Conservation (phyloP, 352 stramenopile species). For the Pilasporangium apinafurcum region DNA sequence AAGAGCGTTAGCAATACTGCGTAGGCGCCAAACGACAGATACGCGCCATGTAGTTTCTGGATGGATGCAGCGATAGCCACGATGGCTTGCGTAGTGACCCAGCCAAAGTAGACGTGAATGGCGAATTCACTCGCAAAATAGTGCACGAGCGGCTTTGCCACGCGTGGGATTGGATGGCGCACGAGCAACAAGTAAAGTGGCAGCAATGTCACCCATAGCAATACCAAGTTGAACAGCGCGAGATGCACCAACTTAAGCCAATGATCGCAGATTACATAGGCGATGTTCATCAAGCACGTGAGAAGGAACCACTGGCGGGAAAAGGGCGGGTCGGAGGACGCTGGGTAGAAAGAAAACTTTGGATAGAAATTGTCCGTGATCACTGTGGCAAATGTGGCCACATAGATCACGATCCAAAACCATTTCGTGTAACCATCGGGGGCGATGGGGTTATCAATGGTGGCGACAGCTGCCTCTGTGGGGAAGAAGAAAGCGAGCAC, state of each 20-base stretch:
- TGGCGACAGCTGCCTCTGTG: background rate
- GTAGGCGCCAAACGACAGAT: conserved; percentile 44
- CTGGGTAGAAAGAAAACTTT: conserved; percentile 49
- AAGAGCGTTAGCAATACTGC: conserved; percentile 26
- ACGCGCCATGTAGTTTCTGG: conserved; percentile 36
- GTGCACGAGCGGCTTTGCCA: conserved; percentile 34
- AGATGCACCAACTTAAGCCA: conserved; percentile 13
- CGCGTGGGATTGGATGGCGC: conserved; percentile 33
- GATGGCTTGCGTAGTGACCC: conserved; percentile 35
- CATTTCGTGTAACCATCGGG: conserved; percentile 37
- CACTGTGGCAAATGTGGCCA: conserved; percentile 32
- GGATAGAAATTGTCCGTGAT: conserved; percentile 48
- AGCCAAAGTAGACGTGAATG: conserved; percentile 51
- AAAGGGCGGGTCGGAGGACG: conserved; percentile 33
- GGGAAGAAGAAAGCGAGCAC: conserved; percentile 6
- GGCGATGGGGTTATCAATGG: conserved; percentile 25
- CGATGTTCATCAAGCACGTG: conserved; percentile 40
- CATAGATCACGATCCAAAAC: conserved; percentile 54
- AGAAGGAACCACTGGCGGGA: conserved; percentile 50
- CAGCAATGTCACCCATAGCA: conserved; percentile 40
- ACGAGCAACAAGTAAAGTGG: conserved; percentile 52
- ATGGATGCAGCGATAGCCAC: conserved; percentile 36
- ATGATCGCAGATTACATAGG: conserved; percentile 32
- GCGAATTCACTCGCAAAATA: conserved; percentile 58
- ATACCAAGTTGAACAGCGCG: conserved; percentile 11